Evolutionary conservation across 257 asterid genomes (phyloP), one percentile per base, ranked within the genome.

Genomic region (Anisodus tanguticus): DNA sequence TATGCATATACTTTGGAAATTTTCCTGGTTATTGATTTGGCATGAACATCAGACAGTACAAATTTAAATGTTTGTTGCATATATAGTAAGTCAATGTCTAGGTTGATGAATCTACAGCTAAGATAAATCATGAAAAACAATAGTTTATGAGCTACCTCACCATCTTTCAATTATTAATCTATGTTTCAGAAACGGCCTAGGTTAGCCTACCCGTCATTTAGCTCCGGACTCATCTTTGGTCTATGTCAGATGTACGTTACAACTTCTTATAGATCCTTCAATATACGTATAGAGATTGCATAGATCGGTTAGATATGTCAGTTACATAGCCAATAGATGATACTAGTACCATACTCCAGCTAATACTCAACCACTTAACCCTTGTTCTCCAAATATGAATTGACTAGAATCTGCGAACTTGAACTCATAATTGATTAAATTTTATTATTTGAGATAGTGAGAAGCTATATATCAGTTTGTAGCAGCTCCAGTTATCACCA

Each of bases 1-100:
- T 45, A 43, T 71, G 57, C 12, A 71, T 43, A 71, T 71, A n/a
- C 37, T 43, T 41, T 26, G 53, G 37, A 45, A 71, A n/a, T 43
- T 71, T 45, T 71, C 79, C 17, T 43, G 57, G 57, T 71, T 71
- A 43, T 4, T 43, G 54, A 69, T 69, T 69, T 69, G 53, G 54
- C 54, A 39, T 16, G 53, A 69, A 16, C 77, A 68, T 68, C 51
- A 15, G 39, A 16, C 16, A 69, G 8, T 15, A 19, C 54, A 69
- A 60, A 69, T 16, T 69, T 41, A 69, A 69, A 8, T 69, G 49
- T 9, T 41, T 69, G 78, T 69, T 39, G 53, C 26, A 2, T 69
- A 41, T 3, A 39, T 41, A 41, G 78, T 4, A 39, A 16, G 78
- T 69, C 77, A 69, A 69, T 69, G 16, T 69, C 77, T 39, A 39